Evolutionary conservation across 768 basidiomycete genomes (phyloP).

Genomic region (Boletus pseudopeckii): DNA sequence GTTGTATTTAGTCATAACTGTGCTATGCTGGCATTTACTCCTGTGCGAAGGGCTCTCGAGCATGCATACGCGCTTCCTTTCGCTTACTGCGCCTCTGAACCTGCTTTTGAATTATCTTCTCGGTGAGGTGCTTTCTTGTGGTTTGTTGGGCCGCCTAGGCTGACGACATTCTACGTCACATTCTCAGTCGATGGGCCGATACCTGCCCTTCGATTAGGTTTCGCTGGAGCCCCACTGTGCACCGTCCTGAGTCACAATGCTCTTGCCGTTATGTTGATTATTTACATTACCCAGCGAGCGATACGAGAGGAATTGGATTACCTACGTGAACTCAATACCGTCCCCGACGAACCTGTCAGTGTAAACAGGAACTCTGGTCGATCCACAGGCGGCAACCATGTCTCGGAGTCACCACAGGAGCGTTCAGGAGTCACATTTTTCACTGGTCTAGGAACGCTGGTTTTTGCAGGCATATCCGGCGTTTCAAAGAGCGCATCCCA

Average conservation of each 20-base stretch:
- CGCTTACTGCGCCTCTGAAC: slow-evolving; percentile 21
- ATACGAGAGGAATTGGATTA: slow-evolving; percentile 18
- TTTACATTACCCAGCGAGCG: slow-evolving; percentile 22
- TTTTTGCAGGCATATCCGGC: slow-evolving; percentile 18
- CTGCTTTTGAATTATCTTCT: slow-evolving; percentile 25
- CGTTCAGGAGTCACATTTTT: slow-evolving; percentile 6
- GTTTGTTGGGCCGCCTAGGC: not conserved
- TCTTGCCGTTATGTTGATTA: slow-evolving; percentile 17
- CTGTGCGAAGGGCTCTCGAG: slow-evolving; percentile 18
- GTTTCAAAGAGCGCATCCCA: slow-evolving; percentile 26
- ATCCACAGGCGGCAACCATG: not conserved
- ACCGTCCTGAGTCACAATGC: slow-evolving; percentile 26
- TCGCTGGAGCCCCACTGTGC: slow-evolving; percentile 26
- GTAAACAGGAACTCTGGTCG: not conserved
- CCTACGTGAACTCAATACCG: slow-evolving; percentile 7
- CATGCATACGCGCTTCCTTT: slow-evolving; percentile 23
- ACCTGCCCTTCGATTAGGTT: slow-evolving; percentile 25
- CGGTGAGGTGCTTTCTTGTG: slow-evolving; percentile 6
- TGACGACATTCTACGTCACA: not conserved
- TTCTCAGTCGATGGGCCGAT: slow-evolving; percentile 24
- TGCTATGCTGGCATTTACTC: not conserved
- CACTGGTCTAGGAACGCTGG: slow-evolving; percentile 13
- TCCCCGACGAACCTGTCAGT: slow-evolving; percentile 7
- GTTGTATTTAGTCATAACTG: not conserved
- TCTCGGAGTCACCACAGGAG: not conserved